Base-by-base conservation (phyloP, 352 stramenopile species). In the Pythium brassicae region DNA sequence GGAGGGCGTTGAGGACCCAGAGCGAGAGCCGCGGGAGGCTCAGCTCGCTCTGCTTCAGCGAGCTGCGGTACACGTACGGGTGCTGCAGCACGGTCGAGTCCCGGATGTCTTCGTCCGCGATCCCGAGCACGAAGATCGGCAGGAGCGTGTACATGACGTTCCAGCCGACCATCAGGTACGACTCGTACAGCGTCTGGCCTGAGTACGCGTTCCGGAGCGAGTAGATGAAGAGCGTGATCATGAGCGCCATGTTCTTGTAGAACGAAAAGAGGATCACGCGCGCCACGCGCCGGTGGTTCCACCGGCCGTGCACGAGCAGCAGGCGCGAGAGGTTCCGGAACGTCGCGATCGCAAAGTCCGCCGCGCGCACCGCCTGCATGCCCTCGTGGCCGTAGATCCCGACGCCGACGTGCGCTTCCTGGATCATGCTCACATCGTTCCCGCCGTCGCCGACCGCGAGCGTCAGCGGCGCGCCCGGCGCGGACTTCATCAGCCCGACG, bases 391-490 rank as follows among this genome's bases (percentile, higher is more conserved):
- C 97, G 45, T 96, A 98, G 57, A 99, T 99, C 3, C 98, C 97
- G 50, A 99, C 93, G 27, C 97, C 97, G 44, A 99, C 92, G 51
- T 99, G 93, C 34, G 97, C 97, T 71, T 98, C 95, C 78, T 99
- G 96, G 57, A 99, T 99, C 97, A 99, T 99, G 54, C 94, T 96
- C 23, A 99, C 97, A 65, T 99, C 97, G 63, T 99, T 99, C 1
- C 97, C 97, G 44, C 97, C 97, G 71, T 99, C 97, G 20, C 97
- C 97, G 50, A 99, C 97, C 6, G 97, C 96, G 6, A 99, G 74
- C 0, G 95, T 98, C 14, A 95, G 44, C 0, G 83, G 94, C 19
- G 79, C 66, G 1, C 73, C 77, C 6, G 79, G 74, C 4, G 80
- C 78, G 0, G 68, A 68, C 37, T 94, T 94, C 60, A 99, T 97